Base-by-base conservation (phyloP, 2,329 filamentous ascomycete genomes). In the Cladosporium sp. region DNA sequence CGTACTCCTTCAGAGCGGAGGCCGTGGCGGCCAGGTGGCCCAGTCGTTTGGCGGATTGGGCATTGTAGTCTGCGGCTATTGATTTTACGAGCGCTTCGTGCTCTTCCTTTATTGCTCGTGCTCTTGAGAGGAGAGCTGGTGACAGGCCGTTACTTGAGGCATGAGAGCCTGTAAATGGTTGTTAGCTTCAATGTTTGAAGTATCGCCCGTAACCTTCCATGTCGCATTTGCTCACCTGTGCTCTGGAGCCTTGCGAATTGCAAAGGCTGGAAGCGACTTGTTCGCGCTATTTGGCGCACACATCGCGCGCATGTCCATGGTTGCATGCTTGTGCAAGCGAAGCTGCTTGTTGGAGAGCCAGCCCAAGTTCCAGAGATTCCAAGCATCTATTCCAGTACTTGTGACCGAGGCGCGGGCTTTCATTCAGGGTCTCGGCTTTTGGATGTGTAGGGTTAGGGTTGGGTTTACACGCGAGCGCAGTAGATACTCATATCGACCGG, bases 11-110 rank as follows among this genome's bases (percentile, higher is more conserved):
- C 53, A 84, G 61, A 3, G 79, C 77, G 34, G 71, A 67, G 30
- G 76, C 72, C 4, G 82, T 73, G 17, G 72, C 65, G 13, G 74
- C 70, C 45, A 83, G 69, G 58, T 83, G 78, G 36, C 80, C 81
- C 24, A 78, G 62, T 56, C 77, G 76, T 67, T 81, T 84, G 37
- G 82, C 82, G 6, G 74, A 68, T 43, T 70, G 70, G 8, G 75
- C 68, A 56, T 84, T 79, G 58, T 82, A 85, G 42, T 74, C 71
- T 54, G 75, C 70, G 17, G 73, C 71, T 22, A 84, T 72, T 56
- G 74, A 71, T 9, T 74, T 66, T 0, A 74, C 74, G 22, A 84
- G 71, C n/a, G 68, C 65, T 7, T 71, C 67, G 67, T 84, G 79
- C 61, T 85, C 80, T 15, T 69, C 60, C 12, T 78, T 75, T 19